Percentiles rank a stretch among this genome's conserved stretches.
These are phyloP conservation scores for Chlamydomonas schloesseri DNA, from an alignment of 139 green algal species.

Conservation along the genomic window DNA sequence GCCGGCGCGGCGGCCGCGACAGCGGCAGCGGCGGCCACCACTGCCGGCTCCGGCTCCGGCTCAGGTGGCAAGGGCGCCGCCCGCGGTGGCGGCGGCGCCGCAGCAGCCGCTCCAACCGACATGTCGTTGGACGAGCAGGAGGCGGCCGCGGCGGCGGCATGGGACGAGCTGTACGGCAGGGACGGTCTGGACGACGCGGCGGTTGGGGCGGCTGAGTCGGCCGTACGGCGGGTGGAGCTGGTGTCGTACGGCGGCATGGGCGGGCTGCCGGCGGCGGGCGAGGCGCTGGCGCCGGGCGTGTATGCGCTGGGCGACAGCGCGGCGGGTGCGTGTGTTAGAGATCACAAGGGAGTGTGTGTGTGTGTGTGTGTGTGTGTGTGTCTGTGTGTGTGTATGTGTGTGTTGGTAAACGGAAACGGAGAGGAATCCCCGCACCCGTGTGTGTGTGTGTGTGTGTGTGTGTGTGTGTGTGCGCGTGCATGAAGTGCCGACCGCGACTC, in stretches of 20 bases:
- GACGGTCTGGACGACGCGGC: constrained; percentile 5
- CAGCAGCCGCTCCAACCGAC: too few species aligned
- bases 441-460: too few species aligned
- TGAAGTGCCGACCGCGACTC: too few species aligned
- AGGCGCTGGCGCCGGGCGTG: constrained; percentile 8
- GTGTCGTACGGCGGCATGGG: constrained; percentile 5
- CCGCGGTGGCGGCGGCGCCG: neutral
- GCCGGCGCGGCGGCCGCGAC: neutral
- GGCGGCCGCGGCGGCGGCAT: neutral
- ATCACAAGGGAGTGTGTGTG: too few species aligned
- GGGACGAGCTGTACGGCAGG: neutral
- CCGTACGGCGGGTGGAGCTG: constrained; percentile 15
- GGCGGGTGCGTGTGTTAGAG: constrained; percentile 30
- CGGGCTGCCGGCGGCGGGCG: constrained; percentile 13
- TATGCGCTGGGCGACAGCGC: neutral
- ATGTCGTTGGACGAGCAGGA: neutral
- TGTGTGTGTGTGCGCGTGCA: too few species aligned
- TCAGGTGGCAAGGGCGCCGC: neutral
- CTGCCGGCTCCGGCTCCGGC: too few species aligned
- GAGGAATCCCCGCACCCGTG: too few species aligned
- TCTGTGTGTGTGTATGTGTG: neutral
- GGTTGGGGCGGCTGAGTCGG: neutral
- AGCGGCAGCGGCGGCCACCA: neutral
- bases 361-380: neutral
- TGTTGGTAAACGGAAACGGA: too few species aligned